Evolutionary conservation across 140 eudicot genomes (phyloP).

Genomic region (Cichorium intybus): DNA sequence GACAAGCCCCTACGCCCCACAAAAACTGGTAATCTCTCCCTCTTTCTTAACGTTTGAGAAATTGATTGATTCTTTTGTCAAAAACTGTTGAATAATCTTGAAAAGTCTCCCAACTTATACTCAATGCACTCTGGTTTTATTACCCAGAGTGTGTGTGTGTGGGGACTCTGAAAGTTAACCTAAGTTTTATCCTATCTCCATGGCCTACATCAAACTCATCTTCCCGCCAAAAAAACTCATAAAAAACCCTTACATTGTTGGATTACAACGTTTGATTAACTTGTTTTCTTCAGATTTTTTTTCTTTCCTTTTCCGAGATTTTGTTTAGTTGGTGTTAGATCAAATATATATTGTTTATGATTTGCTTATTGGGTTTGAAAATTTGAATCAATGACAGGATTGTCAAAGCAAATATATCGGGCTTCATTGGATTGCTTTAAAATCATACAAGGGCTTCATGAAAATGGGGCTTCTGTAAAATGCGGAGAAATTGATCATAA

Average conservation of each 20-base stretch:
- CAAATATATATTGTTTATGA: slow-evolving; percentile 7
- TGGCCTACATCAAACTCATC: slow-evolving; percentile 15
- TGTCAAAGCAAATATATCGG: slow-evolving; percentile 36
- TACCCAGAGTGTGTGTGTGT: slow-evolving; percentile 11
- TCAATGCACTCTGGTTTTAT: slow-evolving; percentile 6
- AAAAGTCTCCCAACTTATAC: slow-evolving; percentile 2
- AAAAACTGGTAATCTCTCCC: slow-evolving; percentile 23
- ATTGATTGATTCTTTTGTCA: slow-evolving; percentile 22
- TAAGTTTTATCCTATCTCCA: slow-evolving; percentile 10
- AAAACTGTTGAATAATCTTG: slow-evolving; percentile 21
- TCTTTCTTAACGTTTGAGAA: slow-evolving; percentile 3
- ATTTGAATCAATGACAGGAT: slow-evolving; percentile 52
- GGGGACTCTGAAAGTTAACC: slow-evolving; percentile 14
- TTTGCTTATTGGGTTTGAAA: slow-evolving; percentile 45
- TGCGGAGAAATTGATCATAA: neutral
- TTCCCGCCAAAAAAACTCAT: slow-evolving; percentile 45
- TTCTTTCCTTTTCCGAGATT: neutral
- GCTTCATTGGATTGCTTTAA: slow-evolving; percentile 25
- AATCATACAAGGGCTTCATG: slow-evolving; percentile 18
- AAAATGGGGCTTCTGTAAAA: slow-evolving; percentile 3
- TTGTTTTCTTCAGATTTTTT: neutral
- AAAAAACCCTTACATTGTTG: neutral
- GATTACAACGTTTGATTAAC: neutral
- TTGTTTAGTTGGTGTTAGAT: slow-evolving; percentile 3
- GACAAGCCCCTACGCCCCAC: slow-evolving; percentile 7